Evolutionary conservation across 768 basidiomycete genomes (phyloP), one percentile per base, ranked within the genome.

Genomic region (Phlebiopsis gigantea): DNA sequence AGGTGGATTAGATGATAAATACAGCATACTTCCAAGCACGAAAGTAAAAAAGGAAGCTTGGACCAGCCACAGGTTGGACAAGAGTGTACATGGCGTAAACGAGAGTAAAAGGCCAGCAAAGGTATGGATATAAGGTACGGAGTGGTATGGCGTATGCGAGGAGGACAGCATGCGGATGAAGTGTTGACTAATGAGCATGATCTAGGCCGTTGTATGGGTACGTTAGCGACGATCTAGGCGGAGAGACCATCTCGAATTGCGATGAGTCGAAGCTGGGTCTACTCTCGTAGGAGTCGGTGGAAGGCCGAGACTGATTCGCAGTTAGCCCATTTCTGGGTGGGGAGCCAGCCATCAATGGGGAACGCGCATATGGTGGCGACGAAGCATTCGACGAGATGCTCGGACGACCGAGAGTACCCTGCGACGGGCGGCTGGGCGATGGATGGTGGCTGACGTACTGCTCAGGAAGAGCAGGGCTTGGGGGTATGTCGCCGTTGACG

Each of bases 211-310:
- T 75, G 64, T 84, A 84, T 21, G 85, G 84, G 65, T 84, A 84
- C 58, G 77, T 72, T 59, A 85, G 73, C 62, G 66, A 74, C 62
- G 72, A 71, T 69, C 77, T 77, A 41, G 84, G 62, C 42, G 85
- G 63, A 24, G 68, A 66, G 1, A 86, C 77, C 34, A 85, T 78
- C 70, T 88, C 87, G 63, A 86, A 87, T 63, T 85, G 83, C 15
- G 83, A 81, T 14, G 72, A 75, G 62, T 89, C 85, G 56, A 84
- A 77, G 65, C 82, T 85, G 34, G 77, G 76, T 21, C 77, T 71
- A 56, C 75, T 76, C 48, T 72, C 74, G 55, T 62, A 58, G 55
- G 79, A 79, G 39, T 79, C 78, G 47, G 72, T 66, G 62, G 73
- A 73, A 69, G 43, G 63, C 48, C 57, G 74, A 68, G 53, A 68